These are phyloP conservation scores for Breviolum minutum DNA, from an alignment of 73 alveolate genomes.

Conservation along the genomic window DNA sequence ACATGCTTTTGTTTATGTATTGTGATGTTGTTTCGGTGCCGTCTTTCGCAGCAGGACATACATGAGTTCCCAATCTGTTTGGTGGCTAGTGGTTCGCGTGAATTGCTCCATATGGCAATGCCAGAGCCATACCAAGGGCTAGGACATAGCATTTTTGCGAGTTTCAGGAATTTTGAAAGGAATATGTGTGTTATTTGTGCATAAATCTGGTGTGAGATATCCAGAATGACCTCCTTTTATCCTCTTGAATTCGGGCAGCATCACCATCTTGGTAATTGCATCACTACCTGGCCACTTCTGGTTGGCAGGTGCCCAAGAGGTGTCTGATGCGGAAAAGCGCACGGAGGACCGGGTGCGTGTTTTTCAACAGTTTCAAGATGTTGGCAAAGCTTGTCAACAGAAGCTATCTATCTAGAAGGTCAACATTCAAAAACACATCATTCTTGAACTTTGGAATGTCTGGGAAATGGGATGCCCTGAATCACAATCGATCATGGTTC, in stretches of 20 bases:
- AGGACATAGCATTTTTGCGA: too few relatives aligned
- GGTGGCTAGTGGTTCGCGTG: too few relatives aligned
- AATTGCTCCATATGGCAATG: too few relatives aligned
- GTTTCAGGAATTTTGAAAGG: too few relatives aligned
- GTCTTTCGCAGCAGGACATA: too few relatives aligned
- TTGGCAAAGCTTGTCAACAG: background rate
- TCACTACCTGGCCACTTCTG: background rate
- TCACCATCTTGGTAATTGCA: background rate
- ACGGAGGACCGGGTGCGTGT: constrained; percentile 17
- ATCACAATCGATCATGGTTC: background rate
- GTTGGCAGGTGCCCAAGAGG: constrained; percentile 52
- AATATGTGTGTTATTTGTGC: too few relatives aligned
- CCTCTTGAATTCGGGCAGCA: background rate
- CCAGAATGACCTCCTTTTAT: too few relatives aligned
- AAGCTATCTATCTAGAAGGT: background rate
- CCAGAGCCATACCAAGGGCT: too few relatives aligned
- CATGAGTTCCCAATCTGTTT: too few relatives aligned
- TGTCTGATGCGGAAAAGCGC: constrained; percentile 61
- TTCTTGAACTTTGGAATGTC: background rate
- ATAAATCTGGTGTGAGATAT: too few relatives aligned
- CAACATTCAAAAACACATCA: background rate
- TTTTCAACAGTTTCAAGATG: background rate
- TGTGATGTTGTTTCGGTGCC: too few relatives aligned
- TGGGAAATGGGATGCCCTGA: background rate
- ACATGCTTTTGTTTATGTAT: too few relatives aligned